phyloP scores from a whole-genome alignment of 805 yeast genomes.

The Pichia eremophila region DNA sequence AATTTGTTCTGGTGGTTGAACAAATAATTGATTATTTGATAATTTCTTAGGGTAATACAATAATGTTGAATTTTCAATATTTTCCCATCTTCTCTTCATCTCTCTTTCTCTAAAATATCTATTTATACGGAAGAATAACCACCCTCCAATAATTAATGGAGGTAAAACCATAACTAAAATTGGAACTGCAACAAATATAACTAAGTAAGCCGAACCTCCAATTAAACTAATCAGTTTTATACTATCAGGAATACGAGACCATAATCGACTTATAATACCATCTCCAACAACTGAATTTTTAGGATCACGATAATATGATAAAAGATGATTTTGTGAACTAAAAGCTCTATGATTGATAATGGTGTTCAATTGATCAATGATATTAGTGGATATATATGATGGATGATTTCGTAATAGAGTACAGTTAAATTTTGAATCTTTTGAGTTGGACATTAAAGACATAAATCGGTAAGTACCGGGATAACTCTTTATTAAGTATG shows the following conservation, averaged over 20 bases:
- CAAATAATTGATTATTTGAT: constrained; percentile 4
- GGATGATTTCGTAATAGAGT: background rate
- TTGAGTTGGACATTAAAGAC: background rate
- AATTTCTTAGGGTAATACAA: constrained; percentile 14
- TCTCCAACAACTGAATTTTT: constrained; percentile 12
- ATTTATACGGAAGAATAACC: constrained; percentile 11
- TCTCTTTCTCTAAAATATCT: constrained; percentile 7
- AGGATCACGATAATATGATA: constrained; percentile 17
- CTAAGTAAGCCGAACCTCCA: constrained; percentile 19
- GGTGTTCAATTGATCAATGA: background rate
- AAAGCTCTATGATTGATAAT: too few species aligned
- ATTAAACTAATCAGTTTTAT: constrained; percentile 20
- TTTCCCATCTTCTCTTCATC: constrained; percentile 17
- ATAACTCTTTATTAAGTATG: background rate
- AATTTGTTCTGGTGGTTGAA: constrained; percentile 21
- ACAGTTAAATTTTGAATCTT: background rate
- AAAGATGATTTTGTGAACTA: background rate
- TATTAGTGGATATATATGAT: background rate
- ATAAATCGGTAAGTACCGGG: background rate
- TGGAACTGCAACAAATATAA: constrained; percentile 26
- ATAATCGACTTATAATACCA: constrained; percentile 9
- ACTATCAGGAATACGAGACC: constrained; percentile 23
- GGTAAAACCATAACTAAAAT: constrained; percentile 24
- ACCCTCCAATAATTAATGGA: constrained; percentile 23
- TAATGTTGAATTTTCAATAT: constrained; percentile 19